Conservation (phyloP, 768 basidiomycete genomes). For the Myochromella boudieri region DNA sequence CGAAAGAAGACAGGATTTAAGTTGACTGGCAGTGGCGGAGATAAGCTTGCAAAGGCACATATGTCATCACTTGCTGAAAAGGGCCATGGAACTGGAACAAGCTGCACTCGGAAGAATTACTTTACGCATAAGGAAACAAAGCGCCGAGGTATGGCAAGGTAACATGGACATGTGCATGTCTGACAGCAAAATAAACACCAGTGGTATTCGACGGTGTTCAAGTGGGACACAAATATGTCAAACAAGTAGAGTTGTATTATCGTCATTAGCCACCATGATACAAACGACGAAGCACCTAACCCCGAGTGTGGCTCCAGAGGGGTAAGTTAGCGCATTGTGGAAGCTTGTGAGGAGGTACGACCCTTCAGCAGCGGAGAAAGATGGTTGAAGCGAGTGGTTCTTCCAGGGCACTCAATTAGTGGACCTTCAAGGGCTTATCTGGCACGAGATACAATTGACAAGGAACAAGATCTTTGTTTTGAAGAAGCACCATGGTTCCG, state of each 20-base stretch:
- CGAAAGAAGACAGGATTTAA: no score
- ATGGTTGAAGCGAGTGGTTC: conserved; percentile 8
- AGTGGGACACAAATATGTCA: conserved; percentile 4
- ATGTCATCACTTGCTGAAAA: conserved; percentile 15
- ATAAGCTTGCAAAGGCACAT: conserved; percentile 6
- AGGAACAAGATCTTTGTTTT: conserved; percentile 12
- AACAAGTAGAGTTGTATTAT: conserved; percentile 1
- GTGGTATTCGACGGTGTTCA: conserved; percentile 2
- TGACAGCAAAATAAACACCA: conserved; percentile 1
- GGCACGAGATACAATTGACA: conserved; percentile 4
- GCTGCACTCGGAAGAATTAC: conserved; percentile 3
- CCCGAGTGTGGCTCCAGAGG: conserved; percentile 10
- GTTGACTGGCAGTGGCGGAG: conserved; percentile 14
- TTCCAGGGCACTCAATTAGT: conserved; percentile 12
- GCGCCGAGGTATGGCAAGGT: conserved; percentile 4
- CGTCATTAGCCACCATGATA: background rate
- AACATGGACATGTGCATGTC: conserved; percentile 3
- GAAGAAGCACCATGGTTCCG: conserved; percentile 10
- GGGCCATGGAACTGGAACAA: conserved; percentile 9
- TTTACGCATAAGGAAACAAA: conserved; percentile 12
- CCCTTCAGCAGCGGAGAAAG: conserved; percentile 8
- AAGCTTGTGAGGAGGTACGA: background rate
- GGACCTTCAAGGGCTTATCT: conserved; percentile 2
- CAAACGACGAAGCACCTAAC: background rate
- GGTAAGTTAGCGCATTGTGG: background rate